Percentiles rank a stretch among this genome's conserved stretches.
phyloP scores from a whole-genome alignment of 2,329 filamentous ascomycete species.

The Talaromyces albobiverticillius region DNA sequence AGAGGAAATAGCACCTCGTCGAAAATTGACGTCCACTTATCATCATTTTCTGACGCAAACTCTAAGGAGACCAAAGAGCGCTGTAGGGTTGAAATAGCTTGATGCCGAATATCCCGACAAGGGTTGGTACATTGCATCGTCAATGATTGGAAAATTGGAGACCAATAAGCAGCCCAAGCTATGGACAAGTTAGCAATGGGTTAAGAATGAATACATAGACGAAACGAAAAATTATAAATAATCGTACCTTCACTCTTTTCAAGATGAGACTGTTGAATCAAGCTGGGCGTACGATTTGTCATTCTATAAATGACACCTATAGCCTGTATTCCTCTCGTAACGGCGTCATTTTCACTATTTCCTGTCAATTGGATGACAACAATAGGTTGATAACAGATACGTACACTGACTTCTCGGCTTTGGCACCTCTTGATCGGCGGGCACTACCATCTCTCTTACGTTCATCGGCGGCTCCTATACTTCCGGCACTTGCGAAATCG shows the following conservation, averaged over 20 bases:
- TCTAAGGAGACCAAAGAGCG: constrained; percentile 80
- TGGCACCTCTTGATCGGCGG: constrained; percentile 53
- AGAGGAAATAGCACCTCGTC: constrained; percentile 90
- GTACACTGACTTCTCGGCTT: constrained; percentile 56
- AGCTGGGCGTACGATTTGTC: constrained; percentile 73
- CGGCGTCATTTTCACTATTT: constrained; percentile 62
- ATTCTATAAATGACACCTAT: constrained; percentile 78
- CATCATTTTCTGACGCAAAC: constrained; percentile 76
- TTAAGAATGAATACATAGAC: neutral
- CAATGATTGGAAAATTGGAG: constrained; percentile 85
- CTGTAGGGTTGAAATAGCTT: constrained; percentile 83
- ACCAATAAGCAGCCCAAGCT: constrained; percentile 98
- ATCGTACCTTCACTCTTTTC: constrained; percentile 72
- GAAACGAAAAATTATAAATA: neutral
- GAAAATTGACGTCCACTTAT: constrained; percentile 95
- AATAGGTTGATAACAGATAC: constrained; percentile 18
- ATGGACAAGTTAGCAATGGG: constrained; percentile 14
- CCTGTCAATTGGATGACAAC: constrained; percentile 2
- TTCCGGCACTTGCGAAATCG: constrained; percentile 82
- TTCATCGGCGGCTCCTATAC: constrained; percentile 67
- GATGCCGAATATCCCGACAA: constrained; percentile 85
- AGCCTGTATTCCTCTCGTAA: constrained; percentile 75
- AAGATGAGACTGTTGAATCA: constrained; percentile 91
- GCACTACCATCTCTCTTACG: constrained; percentile 60
- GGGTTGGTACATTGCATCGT: constrained; percentile 91